Base-by-base conservation (phyloP, 139 green algal genomes). In the Raphidocelis subcapitata region DNA sequence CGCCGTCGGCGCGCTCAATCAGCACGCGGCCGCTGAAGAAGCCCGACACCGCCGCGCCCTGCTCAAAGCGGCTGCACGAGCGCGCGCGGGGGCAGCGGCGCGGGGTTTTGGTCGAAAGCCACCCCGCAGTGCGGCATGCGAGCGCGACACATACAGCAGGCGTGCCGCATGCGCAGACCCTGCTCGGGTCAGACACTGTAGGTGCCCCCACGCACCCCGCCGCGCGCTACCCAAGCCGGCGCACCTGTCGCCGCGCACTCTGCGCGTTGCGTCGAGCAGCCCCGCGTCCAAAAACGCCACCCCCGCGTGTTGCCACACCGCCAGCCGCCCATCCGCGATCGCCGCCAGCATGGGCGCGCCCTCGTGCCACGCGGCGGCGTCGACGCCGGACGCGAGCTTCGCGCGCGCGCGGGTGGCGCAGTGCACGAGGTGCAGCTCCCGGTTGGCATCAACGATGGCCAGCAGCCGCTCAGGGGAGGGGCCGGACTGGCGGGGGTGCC, bases 261-360 rank as follows among this genome's bases (percentile, higher is more conserved):
- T 84, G 56, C 69, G 80, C 21, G 88, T 89, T 26, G 79, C 69
- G 18, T 46, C 36, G 35, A 93, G 73, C 29, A 96, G 79, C 55
- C 91, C 89, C 33, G 73, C 74, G 78, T 94, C 88, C 21, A 88
- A 76, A 75, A 82, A 92, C 36, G 85, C 79, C 35, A 83, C 82
- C 26, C 83, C 79, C n/a, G 89, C 87, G 74, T 91, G 88, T 75
- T 92, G 92, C 90, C 90, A 93, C 32, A 92, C 78, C 28, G 84
- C 74, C 55, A 93, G 81, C 60, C 77, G 84, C 44, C 85, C 70
- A 71, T 93, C 86, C 20, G 84, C 75, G 52, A 93, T 74, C 12
- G 84, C 86, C 23, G 84, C 84, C 46, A 96, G 86, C 84, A 92
- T 90, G 72, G 86, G 75, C 0, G 75, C 76, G 12, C 55, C 68